Conservation (phyloP, 2,329 filamentous ascomycete species). For the Ceratocystis cubensis region DNA sequence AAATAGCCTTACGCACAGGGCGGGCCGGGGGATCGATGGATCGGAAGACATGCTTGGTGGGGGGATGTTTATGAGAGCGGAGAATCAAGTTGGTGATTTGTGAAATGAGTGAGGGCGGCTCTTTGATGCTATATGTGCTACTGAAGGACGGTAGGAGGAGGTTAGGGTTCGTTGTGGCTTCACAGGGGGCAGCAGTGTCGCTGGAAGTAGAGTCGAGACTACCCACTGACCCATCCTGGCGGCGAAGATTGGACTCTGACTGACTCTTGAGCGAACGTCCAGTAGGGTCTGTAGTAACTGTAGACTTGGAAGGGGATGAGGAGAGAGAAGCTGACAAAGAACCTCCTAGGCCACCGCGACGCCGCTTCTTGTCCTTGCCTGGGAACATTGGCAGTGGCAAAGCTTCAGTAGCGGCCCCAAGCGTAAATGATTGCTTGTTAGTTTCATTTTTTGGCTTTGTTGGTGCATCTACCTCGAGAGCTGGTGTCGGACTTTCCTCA, state of each 20-base stretch:
- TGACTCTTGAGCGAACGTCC: slow-evolving; percentile 15
- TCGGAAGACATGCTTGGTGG: slow-evolving; percentile 59
- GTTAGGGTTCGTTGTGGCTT: slow-evolving; percentile 36
- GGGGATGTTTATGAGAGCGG: slow-evolving; percentile 35
- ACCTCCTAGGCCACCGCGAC: neutral
- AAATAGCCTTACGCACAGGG: slow-evolving; percentile 71
- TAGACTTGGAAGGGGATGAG: slow-evolving; percentile 27
- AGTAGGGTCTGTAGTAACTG: slow-evolving; percentile 23
- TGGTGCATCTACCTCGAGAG: slow-evolving; percentile 22
- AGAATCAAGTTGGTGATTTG: slow-evolving; percentile 49
- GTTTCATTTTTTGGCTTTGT: neutral
- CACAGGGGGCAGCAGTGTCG: neutral
- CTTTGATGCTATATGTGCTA: slow-evolving; percentile 54
- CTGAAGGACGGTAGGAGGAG: slow-evolving; percentile 57
- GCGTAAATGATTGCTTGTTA: neutral
- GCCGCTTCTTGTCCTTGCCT: slow-evolving; percentile 11
- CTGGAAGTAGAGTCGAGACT: slow-evolving; percentile 10
- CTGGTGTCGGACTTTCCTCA: slow-evolving; percentile 41
- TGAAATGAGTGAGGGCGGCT: slow-evolving; percentile 57
- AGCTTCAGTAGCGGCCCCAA: neutral
- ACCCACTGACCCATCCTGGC: neutral
- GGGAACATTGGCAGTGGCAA: neutral
- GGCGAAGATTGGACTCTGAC: slow-evolving; percentile 7
- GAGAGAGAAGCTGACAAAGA: slow-evolving; percentile 28
- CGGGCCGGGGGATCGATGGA: slow-evolving; percentile 45